These are phyloP conservation scores for Hypoxylon sp. DNA, from an alignment of 2,329 filamentous ascomycete genomes.

Conservation along the genomic window DNA sequence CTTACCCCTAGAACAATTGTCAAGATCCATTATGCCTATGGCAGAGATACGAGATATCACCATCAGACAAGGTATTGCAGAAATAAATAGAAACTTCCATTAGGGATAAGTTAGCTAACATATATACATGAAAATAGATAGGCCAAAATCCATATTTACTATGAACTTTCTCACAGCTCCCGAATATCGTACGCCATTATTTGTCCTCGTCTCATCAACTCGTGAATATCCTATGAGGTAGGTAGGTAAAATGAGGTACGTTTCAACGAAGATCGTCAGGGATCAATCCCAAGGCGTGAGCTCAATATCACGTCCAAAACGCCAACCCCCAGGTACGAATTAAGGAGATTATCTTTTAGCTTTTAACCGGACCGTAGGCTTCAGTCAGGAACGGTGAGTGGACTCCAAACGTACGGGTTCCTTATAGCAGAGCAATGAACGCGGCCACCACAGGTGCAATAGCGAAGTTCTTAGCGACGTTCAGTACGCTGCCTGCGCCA, in stretches of 20 bases:
- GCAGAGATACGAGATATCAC: not conserved
- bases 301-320: constrained; percentile 23
- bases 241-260: too few species aligned
- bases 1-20: not conserved
- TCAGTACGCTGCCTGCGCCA: constrained; percentile 26
- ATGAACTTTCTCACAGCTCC: not conserved
- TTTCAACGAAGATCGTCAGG: constrained; percentile 1
- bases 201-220: constrained; percentile 10
- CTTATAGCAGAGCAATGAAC: constrained; percentile 46
- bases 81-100: constrained; percentile 4
- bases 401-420: not conserved
- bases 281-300: constrained; percentile 4
- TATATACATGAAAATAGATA: constrained; percentile 30
- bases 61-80: not conserved
- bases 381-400: not conserved
- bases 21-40: not conserved
- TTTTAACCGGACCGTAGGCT: constrained; percentile 4
- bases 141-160: constrained; percentile 3
- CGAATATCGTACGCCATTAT: constrained; percentile 3
- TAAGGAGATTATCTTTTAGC: constrained; percentile 24
- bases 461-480: constrained; percentile 42
- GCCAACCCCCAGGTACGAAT: constrained; percentile 15
- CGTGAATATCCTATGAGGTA: too few species aligned
- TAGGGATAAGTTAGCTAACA: constrained; percentile 9
- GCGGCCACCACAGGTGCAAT: constrained; percentile 45